Conservation (phyloP, 192 early-diverging fungal species). For the Backusella parvicylindrica region DNA sequence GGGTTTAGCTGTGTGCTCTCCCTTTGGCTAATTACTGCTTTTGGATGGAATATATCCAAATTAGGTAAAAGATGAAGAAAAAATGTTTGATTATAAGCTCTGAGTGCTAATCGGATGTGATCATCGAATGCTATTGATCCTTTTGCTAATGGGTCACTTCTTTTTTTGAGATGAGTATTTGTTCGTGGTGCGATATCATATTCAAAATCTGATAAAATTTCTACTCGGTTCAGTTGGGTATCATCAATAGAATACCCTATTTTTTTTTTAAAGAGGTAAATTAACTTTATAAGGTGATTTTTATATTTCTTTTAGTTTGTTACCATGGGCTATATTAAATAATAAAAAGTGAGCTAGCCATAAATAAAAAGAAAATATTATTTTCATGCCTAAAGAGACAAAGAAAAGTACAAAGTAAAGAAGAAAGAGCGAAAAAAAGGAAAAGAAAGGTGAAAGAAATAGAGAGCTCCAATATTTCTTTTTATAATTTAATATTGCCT, state of each 20-base stretch:
- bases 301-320: background rate
- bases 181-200: slow-evolving; percentile 15
- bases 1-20: slow-evolving; percentile 19
- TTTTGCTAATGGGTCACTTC: background rate
- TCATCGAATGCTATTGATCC: slow-evolving; percentile 35
- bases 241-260: background rate
- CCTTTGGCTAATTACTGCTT: slow-evolving; percentile 38
- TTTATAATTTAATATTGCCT: background rate
- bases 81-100: slow-evolving; percentile 64
- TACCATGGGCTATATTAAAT: background rate
- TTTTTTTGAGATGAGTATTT: slow-evolving; percentile 6
- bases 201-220: background rate
- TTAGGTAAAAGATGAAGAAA: slow-evolving; percentile 65
- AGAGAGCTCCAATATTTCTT: background rate
- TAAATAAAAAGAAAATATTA: background rate
- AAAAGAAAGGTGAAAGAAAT: background rate
- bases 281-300: background rate
- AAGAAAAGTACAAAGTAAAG: background rate
- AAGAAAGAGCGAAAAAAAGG: background rate
- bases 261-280: background rate
- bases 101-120: slow-evolving; percentile 52
- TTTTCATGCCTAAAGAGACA: background rate
- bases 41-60: slow-evolving; percentile 63
- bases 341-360: background rate
- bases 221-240: background rate